Percentiles rank a stretch among this genome's conserved stretches.
Conservation (phyloP, 2,329 filamentous ascomycete genomes). For the Stachybotrys chlorohalonatus region DNA sequence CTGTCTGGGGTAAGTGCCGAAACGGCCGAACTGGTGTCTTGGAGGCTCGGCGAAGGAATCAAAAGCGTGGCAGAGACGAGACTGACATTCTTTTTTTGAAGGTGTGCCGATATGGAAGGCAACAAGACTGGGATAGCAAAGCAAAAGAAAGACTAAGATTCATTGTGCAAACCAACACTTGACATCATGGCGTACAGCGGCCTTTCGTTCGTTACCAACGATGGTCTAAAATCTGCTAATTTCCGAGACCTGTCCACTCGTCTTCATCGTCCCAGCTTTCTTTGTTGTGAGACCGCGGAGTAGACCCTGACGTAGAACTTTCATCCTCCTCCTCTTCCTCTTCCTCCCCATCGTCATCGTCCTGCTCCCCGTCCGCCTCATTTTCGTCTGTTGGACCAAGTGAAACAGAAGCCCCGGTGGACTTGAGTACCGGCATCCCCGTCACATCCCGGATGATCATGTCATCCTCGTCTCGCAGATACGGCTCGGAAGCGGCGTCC, state of each 20-base stretch:
- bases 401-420: constrained; percentile 22
- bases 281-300: background rate
- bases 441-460: constrained; percentile 34
- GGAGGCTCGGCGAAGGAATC: too few relatives aligned
- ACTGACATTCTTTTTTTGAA: too few relatives aligned
- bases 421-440: constrained; percentile 27
- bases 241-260: constrained; percentile 15
- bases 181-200: too few relatives aligned
- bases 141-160: too few relatives aligned
- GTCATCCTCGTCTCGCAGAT: constrained; percentile 46
- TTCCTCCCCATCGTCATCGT: constrained; percentile 13
- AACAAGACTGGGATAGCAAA: too few relatives aligned
- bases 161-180: too few relatives aligned
- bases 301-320: background rate
- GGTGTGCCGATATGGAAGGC: too few relatives aligned
- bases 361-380: constrained; percentile 4
- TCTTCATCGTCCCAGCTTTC: constrained; percentile 9
- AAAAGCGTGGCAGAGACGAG: too few relatives aligned
- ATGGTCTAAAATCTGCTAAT: constrained; percentile 3
- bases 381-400: constrained; percentile 6
- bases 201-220: too few relatives aligned
- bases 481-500: constrained; percentile 32
- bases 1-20: too few relatives aligned
- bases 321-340: constrained; percentile 12
- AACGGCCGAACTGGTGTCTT: too few relatives aligned